phyloP scores from a whole-genome alignment of 352 stramenopile genomes.

The Globisporangium parvum region DNA sequence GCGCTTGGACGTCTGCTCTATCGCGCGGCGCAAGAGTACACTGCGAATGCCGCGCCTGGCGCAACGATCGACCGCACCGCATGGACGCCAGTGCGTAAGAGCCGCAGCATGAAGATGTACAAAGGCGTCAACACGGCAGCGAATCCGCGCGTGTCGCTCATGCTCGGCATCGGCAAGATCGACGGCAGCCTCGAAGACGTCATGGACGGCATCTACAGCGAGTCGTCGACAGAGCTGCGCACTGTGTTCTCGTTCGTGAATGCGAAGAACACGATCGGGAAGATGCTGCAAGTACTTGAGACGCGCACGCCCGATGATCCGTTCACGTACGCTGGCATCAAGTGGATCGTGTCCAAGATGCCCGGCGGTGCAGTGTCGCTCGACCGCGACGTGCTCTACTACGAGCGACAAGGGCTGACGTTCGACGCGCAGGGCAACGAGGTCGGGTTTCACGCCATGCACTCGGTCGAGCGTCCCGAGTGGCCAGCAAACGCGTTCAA shows the following conservation, averaged over 20 bases:
- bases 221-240: conserved; percentile 37
- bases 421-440: conserved; percentile 23
- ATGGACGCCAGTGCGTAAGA: conserved; percentile 36
- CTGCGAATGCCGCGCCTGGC: background rate
- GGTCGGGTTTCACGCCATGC: conserved; percentile 38
- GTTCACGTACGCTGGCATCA: conserved; percentile 37
- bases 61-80: conserved; percentile 13
- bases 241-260: conserved; percentile 31
- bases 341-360: conserved; percentile 29
- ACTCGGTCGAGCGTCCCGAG: conserved; percentile 32
- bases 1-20: conserved; percentile 18
- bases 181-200: conserved; percentile 37
- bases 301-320: conserved; percentile 22
- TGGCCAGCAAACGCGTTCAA: conserved; percentile 20
- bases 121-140: conserved; percentile 35
- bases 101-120: conserved; percentile 35
- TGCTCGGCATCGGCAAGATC: conserved; percentile 28
- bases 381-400: conserved; percentile 43
- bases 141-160: conserved; percentile 22
- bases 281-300: conserved; percentile 29
- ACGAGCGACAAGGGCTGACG: conserved; percentile 39
- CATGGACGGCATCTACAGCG: conserved; percentile 33
- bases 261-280: conserved; percentile 24
- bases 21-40: conserved; percentile 26
- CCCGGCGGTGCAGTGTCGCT: conserved; percentile 18